Conservation (phyloP, 768 basidiomycete genomes). For the Pulveroboletus sp. region DNA sequence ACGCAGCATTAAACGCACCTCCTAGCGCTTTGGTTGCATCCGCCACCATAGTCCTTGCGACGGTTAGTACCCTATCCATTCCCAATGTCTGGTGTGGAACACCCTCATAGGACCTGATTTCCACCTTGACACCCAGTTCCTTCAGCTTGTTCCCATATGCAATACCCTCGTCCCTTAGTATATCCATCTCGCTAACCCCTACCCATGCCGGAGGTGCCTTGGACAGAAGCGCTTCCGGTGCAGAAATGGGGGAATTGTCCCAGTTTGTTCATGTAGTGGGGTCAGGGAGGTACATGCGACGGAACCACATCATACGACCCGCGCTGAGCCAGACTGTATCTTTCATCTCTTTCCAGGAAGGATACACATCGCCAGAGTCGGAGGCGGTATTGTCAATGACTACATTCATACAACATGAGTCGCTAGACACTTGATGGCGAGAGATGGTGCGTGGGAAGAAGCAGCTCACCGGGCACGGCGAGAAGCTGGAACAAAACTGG, state of each 20-base stretch:
- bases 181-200: constrained; percentile 62
- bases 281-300: constrained; percentile 63
- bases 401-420: neutral
- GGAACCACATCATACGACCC: constrained; percentile 71
- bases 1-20: constrained; percentile 11
- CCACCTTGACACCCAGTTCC: constrained; percentile 49
- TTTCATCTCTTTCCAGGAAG: constrained; percentile 56
- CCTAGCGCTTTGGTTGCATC: constrained; percentile 22
- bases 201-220: constrained; percentile 60
- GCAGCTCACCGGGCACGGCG: constrained; percentile 50
- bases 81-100: constrained; percentile 68
- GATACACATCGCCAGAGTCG: constrained; percentile 33
- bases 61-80: constrained; percentile 51
- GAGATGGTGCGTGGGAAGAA: no score
- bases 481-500: constrained; percentile 64
- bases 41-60: constrained; percentile 13
- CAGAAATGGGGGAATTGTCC: constrained; percentile 72
- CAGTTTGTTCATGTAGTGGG: constrained; percentile 56
- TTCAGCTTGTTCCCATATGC: constrained; percentile 58
- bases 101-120: constrained; percentile 54
- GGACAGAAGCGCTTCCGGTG: constrained; percentile 50
- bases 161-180: constrained; percentile 64
- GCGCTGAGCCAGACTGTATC: constrained; percentile 59
- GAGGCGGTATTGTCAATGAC: constrained; percentile 71
- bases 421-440: no score